Conservation (phyloP, 1,284 basidiomycete species). For the Exobasidium rhododendri region DNA sequence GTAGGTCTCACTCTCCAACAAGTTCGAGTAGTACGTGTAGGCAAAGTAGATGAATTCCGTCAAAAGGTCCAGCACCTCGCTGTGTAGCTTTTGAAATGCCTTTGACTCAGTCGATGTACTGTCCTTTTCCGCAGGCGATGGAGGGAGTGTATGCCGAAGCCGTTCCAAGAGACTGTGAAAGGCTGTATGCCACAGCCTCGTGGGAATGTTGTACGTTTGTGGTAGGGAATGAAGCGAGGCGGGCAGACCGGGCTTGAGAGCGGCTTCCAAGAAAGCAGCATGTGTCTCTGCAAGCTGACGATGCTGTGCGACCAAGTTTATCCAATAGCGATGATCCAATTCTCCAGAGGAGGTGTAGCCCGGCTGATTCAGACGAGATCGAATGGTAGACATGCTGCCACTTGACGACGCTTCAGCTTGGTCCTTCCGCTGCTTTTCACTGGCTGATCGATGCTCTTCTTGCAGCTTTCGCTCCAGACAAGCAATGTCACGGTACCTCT, state of each 20-base stretch:
- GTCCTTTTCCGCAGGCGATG: constrained; percentile 26
- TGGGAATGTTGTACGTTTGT: constrained; percentile 89
- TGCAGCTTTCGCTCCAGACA: constrained; percentile 70
- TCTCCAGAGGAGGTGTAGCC: constrained; percentile 8
- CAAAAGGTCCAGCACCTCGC: constrained; percentile 65
- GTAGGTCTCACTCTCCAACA: constrained; percentile 78
- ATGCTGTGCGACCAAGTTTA: constrained; percentile 28
- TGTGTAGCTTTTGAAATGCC: constrained; percentile 11
- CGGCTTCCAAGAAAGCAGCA: constrained; percentile 79
- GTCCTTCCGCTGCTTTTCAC: constrained; percentile 7
- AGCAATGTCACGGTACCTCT: constrained; percentile 72
- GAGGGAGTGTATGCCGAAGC: constrained; percentile 73
- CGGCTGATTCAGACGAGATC: background rate
- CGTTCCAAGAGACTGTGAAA: constrained; percentile 88
- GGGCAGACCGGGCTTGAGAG: constrained; percentile 79
- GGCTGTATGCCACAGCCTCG: constrained; percentile 83
- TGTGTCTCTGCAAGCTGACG: constrained; percentile 79
- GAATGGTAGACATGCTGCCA: background rate
- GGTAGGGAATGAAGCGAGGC: constrained; percentile 82
- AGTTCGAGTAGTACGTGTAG: constrained; percentile 85
- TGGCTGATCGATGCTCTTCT: constrained; percentile 53
- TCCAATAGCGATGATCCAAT: constrained; percentile 35
- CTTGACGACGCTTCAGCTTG: constrained; percentile 1
- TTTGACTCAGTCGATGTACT: background rate
- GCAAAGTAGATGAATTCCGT: constrained; percentile 91